These are phyloP conservation scores for Aspergillus affinis DNA, from an alignment of 495 filamentous ascomycete species.

Conservation along the genomic window DNA sequence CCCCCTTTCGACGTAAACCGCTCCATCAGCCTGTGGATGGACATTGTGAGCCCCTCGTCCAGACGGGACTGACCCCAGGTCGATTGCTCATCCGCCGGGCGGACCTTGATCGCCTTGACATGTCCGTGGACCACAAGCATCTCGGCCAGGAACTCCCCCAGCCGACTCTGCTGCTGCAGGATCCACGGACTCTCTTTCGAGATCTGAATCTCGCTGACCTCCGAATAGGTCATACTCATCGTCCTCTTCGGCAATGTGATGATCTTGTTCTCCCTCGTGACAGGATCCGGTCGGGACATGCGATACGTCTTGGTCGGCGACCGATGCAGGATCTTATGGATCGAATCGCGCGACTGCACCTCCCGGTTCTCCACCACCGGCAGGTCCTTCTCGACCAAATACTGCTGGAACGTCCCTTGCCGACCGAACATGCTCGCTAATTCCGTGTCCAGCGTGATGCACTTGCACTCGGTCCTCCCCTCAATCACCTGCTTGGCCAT, in stretches of 20 bases:
- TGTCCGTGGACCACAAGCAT: slow-evolving; percentile 59
- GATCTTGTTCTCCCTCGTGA: slow-evolving; percentile 45
- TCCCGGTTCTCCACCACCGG: slow-evolving; percentile 57
- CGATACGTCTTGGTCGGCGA: slow-evolving; percentile 54
- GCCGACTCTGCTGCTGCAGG: slow-evolving; percentile 64
- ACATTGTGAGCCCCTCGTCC: slow-evolving; percentile 51
- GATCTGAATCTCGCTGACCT: slow-evolving; percentile 56
- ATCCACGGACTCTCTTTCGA: slow-evolving; percentile 59
- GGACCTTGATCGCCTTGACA: slow-evolving; percentile 63
- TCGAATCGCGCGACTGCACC: slow-evolving; percentile 55
- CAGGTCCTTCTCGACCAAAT: slow-evolving; percentile 51
- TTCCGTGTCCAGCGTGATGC: slow-evolving; percentile 54
- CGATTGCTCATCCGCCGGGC: slow-evolving; percentile 38
- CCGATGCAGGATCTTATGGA: slow-evolving; percentile 55
- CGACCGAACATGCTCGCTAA: slow-evolving; percentile 54
- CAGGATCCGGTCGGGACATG: slow-evolving; percentile 57
- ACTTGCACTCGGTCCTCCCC: slow-evolving; percentile 54
- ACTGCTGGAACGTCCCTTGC: slow-evolving; percentile 58
- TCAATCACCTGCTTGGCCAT: slow-evolving; percentile 62
- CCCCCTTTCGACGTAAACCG: slow-evolving; percentile 50
- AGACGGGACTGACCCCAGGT: slow-evolving; percentile 57
- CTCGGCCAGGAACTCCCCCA: slow-evolving; percentile 70
- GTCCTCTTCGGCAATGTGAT: slow-evolving; percentile 57
- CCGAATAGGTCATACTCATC: slow-evolving; percentile 49
- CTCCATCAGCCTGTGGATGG: slow-evolving; percentile 61